Percentiles rank a stretch among this genome's conserved stretches.
Evolutionary conservation across 2,329 filamentous ascomycete species (phyloP).

Genomic region (Rugonectria rugulosa): DNA sequence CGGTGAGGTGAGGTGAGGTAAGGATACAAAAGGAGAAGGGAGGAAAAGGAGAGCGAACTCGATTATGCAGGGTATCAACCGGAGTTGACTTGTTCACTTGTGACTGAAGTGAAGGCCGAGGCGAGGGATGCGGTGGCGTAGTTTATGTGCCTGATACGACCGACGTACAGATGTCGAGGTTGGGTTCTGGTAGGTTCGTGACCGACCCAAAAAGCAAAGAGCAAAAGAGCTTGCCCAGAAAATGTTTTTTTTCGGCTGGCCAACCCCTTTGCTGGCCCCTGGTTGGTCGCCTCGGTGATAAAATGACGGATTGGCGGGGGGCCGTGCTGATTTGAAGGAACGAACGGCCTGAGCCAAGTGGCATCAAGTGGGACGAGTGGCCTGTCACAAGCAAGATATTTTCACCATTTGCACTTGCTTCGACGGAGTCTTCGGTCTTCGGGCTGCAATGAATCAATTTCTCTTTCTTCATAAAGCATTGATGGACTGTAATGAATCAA

Average conservation of each 20-base stretch:
- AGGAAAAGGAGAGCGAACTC: not conserved
- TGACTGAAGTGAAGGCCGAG: not conserved
- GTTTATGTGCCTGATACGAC: no score
- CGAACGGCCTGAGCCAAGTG: no score
- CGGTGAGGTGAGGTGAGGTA: not conserved
- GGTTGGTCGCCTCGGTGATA: conserved; percentile 38
- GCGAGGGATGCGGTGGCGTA: no score
- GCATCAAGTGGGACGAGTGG: conserved; percentile 27
- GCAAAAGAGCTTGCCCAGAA: conserved; percentile 17
- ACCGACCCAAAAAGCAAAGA: no score
- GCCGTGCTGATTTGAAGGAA: no score
- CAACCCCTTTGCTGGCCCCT: conserved; percentile 18
- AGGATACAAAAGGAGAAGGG: not conserved
- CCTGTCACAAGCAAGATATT: conserved; percentile 3
- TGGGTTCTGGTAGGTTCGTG: not conserved
- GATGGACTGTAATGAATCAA: no score
- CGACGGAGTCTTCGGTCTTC: not conserved
- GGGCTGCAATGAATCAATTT: conserved; percentile 1
- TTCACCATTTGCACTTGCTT: not conserved
- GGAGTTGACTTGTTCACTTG: not conserved
- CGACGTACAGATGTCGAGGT: not conserved
- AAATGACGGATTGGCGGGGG: conserved; percentile 35
- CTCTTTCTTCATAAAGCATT: no score
- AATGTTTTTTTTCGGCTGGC: conserved; percentile 20
- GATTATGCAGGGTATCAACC: not conserved